A percentile compares a stretch with the other conserved stretches of the same genome.
phyloP scores from a whole-genome alignment of 2,329 filamentous ascomycete species.

The Tolypocladium guangdongense region DNA sequence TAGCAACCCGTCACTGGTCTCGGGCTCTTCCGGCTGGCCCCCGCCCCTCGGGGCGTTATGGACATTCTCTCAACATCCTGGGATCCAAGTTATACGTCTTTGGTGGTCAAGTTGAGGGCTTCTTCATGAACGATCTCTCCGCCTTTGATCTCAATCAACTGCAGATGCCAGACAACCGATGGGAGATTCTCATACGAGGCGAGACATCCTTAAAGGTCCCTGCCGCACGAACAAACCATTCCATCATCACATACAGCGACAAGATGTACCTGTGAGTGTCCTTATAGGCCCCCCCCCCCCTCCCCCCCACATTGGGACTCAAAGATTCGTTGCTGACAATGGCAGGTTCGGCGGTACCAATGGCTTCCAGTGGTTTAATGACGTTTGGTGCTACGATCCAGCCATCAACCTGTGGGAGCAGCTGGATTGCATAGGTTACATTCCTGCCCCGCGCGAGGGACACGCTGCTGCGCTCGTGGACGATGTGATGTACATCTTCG shows the following conservation, averaged over 20 bases:
- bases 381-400: slow-evolving; percentile 94
- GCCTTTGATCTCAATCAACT: slow-evolving; percentile 94
- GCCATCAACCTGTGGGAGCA: slow-evolving; percentile 73
- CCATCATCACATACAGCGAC: slow-evolving; percentile 83
- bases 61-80: slow-evolving; percentile 90
- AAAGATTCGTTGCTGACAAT: slow-evolving; percentile 1
- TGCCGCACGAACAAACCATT: slow-evolving; percentile 88
- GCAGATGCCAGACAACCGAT: slow-evolving; percentile 81
- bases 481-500: slow-evolving; percentile 99
- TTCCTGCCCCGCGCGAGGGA: slow-evolving; percentile 84
- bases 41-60: slow-evolving; percentile 82
- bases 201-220: slow-evolving; percentile 49
- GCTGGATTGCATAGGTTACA: slow-evolving; percentile 94
- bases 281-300: no score
- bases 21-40: slow-evolving; percentile 79
- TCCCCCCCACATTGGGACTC: background rate
- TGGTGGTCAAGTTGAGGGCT: slow-evolving; percentile 92
- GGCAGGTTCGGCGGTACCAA: slow-evolving; percentile 92
- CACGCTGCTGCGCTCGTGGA: slow-evolving; percentile 89
- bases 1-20: slow-evolving; percentile 98
- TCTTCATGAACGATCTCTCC: slow-evolving; percentile 94
- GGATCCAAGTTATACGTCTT: slow-evolving; percentile 97
- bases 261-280: slow-evolving; percentile 76
- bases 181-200: slow-evolving; percentile 79
- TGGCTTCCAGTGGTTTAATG: slow-evolving; percentile 94